These are phyloP conservation scores for Phoma herbarum DNA, from an alignment of 2,329 filamentous ascomycete genomes.

Conservation along the genomic window DNA sequence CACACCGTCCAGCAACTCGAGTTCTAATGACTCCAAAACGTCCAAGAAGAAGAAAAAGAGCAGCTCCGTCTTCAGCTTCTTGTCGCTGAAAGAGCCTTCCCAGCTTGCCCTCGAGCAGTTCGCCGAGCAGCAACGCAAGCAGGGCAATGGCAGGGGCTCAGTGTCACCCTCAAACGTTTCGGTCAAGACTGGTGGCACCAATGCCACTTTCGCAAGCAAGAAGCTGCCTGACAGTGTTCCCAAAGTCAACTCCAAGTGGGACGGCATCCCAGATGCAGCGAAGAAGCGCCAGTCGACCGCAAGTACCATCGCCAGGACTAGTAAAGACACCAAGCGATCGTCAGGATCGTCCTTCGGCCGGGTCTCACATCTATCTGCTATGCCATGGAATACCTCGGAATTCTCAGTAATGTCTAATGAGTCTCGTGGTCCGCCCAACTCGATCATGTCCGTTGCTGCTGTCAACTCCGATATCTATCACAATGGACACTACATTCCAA, in stretches of 20 bases:
- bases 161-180: conserved; percentile 24
- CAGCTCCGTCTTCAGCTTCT: conserved; percentile 55
- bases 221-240: conserved; percentile 60
- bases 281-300: conserved; percentile 39
- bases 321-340: conserved; percentile 27
- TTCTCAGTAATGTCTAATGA: conserved; percentile 37
- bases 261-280: conserved; percentile 57
- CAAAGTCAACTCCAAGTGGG: conserved; percentile 64
- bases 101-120: conserved; percentile 57
- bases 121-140: conserved; percentile 55
- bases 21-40: conserved; percentile 40
- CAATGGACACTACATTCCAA: conserved; percentile 14
- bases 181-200: conserved; percentile 25
- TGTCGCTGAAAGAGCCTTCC: conserved; percentile 61
- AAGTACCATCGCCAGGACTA: conserved; percentile 15
- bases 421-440: conserved; percentile 43
- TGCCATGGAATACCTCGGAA: conserved; percentile 28
- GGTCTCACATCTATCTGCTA: conserved; percentile 18
- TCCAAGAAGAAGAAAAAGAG: conserved; percentile 47
- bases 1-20: conserved; percentile 35
- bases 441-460: conserved; percentile 35
- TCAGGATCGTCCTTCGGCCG: conserved; percentile 30
- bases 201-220: conserved; percentile 44
- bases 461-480: conserved; percentile 21
- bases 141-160: conserved; percentile 40